Base-by-base conservation (phyloP, 352 stramenopile species). In the Phytophthora chlamydospora region DNA sequence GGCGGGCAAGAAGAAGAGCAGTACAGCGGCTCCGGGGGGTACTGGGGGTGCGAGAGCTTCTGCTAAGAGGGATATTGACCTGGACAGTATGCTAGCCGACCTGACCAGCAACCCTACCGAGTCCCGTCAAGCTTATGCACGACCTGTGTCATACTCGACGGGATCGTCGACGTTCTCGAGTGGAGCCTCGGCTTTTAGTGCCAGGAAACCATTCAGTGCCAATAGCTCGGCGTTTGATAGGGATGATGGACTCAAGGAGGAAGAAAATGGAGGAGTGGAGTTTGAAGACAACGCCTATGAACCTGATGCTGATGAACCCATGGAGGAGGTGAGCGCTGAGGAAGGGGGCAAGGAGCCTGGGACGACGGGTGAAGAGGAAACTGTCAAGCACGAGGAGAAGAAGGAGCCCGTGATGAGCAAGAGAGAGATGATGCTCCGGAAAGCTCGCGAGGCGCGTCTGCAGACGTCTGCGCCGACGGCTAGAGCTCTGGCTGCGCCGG, bases 71-170 rank as follows among this genome's bases (percentile, higher is more conserved):
- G 86, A 95, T 49, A 93, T 95, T 50, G 86, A 95, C 70, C 47
- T 95, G 33, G 83, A 95, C 46, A 95, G 86, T 40, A 91, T 95
- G 84, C 62, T 95, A 27, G 81, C 91, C 27, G 86, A 95, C 43
- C 59, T 95, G 16, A 93, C 84, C 32, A 93, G 76, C 48, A 95
- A 95, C 59, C 86, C 86, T 29, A 93, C 78, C 3, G 80, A 93
- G 62, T 73, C 80, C 6, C 62, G 67, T 1, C 64, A 77, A 41
- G 60, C 50, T 6, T 91, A 89, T 66, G 67, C 69, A 2, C 68
- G 73, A 7, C 81, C 85, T 0, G 67, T 87, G 64, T 83, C 76
- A n/a, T 93, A 89, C 45, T 83, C 76, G 35, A 75, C 78, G 0
- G 70, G 75, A 1, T 73, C 72, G 5, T 67, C 57, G 27, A 50